phyloP scores from a whole-genome alignment of 176 grass and related monocot species.

The Secale cereale region DNA sequence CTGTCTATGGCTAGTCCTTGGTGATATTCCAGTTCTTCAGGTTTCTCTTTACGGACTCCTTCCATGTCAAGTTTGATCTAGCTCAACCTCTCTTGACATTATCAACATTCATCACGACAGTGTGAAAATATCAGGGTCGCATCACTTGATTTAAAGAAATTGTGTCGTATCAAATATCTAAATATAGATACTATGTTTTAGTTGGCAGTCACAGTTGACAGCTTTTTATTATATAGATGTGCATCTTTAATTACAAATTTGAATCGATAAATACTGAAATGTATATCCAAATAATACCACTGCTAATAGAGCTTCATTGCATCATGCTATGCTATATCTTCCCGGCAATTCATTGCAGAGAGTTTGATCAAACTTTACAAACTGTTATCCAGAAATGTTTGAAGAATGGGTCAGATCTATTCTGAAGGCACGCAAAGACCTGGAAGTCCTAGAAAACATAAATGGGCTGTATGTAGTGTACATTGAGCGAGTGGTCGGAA shows the following conservation, averaged over 20 bases:
- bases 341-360: background rate
- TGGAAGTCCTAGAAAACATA: conserved; percentile 74
- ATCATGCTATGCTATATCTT: background rate
- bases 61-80: no score
- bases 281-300: background rate
- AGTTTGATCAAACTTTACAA: conserved; percentile 23
- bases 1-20: no score
- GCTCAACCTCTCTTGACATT: no score
- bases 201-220: background rate
- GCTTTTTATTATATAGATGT: background rate
- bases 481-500: conserved; percentile 65
- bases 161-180: background rate
- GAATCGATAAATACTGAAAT: background rate
- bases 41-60: no score
- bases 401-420: conserved; percentile 87
- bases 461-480: conserved; percentile 74
- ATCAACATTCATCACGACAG: background rate
- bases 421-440: conserved; percentile 69
- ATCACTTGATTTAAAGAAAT: conserved; percentile 4
- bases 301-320: conserved; percentile 17
- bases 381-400: conserved; percentile 56
- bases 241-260: conserved; percentile 17
- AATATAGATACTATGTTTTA: conserved; percentile 4
- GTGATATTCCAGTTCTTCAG: no score
- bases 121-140: background rate